phyloP scores from a whole-genome alignment of 495 filamentous ascomycete species.

The Neurospora tetrasperma region DNA sequence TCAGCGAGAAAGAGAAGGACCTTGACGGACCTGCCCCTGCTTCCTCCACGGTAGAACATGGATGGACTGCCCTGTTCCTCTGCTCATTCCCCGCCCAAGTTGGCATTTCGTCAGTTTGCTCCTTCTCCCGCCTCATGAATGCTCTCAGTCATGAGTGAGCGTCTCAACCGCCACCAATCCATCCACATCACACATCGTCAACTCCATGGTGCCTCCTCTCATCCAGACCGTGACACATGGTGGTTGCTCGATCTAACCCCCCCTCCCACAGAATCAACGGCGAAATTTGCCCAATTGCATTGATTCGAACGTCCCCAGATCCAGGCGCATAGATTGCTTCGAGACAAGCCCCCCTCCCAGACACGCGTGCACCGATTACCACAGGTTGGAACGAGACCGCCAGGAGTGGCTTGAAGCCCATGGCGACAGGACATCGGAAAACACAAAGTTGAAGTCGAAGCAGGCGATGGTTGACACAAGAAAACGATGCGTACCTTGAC shows the following conservation, averaged over 20 bases:
- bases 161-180: background rate
- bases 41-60: no score
- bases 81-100: no score
- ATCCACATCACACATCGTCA: background rate
- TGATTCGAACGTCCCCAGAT: background rate
- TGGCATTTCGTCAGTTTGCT: background rate
- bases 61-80: no score
- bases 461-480: background rate
- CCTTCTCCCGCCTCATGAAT: background rate
- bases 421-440: background rate
- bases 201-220: background rate
- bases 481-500: background rate
- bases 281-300: background rate
- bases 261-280: background rate
- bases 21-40: no score
- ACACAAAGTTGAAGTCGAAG: background rate
- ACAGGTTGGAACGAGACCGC: background rate
- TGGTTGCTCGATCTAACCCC: background rate
- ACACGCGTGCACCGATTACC: background rate
- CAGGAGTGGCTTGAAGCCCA: background rate
- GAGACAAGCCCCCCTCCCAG: background rate
- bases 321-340: background rate
- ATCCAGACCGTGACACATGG: background rate
- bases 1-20: background rate
- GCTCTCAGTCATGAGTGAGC: background rate